phyloP scores from a whole-genome alignment of 805 yeast genomes.

The Candida sphagnicola region DNA sequence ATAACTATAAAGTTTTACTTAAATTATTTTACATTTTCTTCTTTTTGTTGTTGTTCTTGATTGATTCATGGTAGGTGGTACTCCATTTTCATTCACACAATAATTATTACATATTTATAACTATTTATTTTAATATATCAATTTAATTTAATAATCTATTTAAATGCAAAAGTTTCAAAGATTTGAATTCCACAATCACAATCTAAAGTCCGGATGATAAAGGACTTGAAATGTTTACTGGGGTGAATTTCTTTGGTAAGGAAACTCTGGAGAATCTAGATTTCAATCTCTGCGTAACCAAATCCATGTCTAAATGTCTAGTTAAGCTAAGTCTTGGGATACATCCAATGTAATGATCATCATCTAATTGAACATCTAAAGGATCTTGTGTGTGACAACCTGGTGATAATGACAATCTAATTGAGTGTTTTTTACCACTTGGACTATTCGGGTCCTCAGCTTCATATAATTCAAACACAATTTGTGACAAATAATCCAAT shows the following conservation, averaged over 20 bases:
- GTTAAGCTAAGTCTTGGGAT: constrained; percentile 89
- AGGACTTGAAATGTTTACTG: constrained; percentile 82
- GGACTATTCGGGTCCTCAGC: constrained; percentile 56
- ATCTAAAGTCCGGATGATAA: constrained; percentile 22
- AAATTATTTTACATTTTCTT: constrained; percentile 2
- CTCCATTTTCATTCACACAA: neutral
- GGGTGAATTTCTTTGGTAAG: constrained; percentile 86
- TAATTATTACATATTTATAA: neutral
- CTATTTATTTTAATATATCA: constrained; percentile 3
- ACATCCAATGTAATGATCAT: constrained; percentile 93
- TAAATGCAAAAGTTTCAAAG: neutral
- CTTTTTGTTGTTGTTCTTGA: neutral
- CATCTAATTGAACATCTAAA: constrained; percentile 91
- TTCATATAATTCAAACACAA: constrained; percentile 90
- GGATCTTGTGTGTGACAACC: constrained; percentile 99
- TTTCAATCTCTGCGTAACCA: constrained; percentile 75
- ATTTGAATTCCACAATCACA: no score
- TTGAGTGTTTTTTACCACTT: constrained; percentile 79
- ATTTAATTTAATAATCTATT: constrained; percentile 1
- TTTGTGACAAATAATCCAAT: constrained; percentile 90
- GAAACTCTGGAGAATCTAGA: constrained; percentile 82
- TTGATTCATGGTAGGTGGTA: constrained; percentile 5
- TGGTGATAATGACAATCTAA: constrained; percentile 88
- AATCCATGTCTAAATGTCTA: constrained; percentile 87
- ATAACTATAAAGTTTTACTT: no score